Conservation (phyloP, 495 filamentous ascomycete species). For the Astrothelium subdiscretum region DNA sequence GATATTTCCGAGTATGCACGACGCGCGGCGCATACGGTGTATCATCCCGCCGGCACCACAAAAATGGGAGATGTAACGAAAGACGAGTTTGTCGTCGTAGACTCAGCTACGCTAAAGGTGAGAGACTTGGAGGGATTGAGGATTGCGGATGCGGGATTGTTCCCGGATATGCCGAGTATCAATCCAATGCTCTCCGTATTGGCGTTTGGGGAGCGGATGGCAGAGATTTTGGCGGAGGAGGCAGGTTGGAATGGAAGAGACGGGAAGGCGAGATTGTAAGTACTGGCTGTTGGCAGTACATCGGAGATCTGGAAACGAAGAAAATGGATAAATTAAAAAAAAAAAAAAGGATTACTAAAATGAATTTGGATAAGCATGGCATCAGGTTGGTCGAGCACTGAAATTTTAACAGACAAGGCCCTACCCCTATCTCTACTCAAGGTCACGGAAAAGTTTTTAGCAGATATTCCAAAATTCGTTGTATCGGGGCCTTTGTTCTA, state of each 20-base stretch:
- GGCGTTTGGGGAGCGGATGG: constrained; percentile 51
- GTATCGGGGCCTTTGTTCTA: too few species aligned
- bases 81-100: constrained; percentile 57
- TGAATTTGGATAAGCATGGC: not conserved
- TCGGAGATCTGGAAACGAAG: not conserved
- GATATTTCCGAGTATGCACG: constrained; percentile 64
- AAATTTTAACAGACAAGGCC: too few species aligned
- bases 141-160: constrained; percentile 57
- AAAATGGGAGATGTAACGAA: constrained; percentile 64
- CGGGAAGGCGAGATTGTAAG: constrained; percentile 13
- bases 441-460: too few species aligned
- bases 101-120: constrained; percentile 40
- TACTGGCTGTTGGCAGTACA: not conserved
- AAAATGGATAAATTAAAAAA: not conserved
- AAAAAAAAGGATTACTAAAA: too few species aligned
- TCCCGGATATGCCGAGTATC: constrained; percentile 54
- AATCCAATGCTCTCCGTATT: constrained; percentile 61
- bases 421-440: too few species aligned
- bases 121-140: constrained; percentile 46
- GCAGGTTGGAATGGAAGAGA: constrained; percentile 43
- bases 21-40: constrained; percentile 69
- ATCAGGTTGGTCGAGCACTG: too few species aligned
- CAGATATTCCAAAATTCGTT: too few species aligned
- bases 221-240: constrained; percentile 51
- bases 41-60: constrained; percentile 76